phyloP scores from a whole-genome alignment of 148 eudicot species.

The Spergularia bocconei region DNA sequence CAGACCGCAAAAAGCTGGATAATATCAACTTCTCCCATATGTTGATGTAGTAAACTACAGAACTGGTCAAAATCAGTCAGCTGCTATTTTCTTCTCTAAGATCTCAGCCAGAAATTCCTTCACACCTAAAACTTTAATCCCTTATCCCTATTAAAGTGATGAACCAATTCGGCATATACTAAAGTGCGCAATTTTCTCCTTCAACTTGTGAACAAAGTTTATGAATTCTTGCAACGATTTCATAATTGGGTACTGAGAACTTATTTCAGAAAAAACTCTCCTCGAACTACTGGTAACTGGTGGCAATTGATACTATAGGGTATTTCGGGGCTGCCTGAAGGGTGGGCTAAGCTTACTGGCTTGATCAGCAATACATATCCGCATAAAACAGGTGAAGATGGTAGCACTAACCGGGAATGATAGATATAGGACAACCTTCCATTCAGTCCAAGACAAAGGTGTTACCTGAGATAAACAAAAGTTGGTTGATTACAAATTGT shows the following conservation, averaged over 20 bases:
- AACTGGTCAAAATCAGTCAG: no score
- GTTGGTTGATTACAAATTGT: conserved; percentile 1
- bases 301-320: neutral
- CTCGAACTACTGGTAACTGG: neutral
- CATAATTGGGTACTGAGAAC: neutral
- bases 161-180: neutral
- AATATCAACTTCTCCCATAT: no score
- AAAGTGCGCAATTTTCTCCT: neutral
- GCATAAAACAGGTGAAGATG: conserved; percentile 1
- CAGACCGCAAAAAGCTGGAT: no score
- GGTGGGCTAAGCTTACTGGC: neutral
- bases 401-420: conserved; percentile 85
- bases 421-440: conserved; percentile 83
- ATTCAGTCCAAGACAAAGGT: conserved; percentile 91
- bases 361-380: neutral
- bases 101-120: no score
- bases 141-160: neutral
- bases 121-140: no score
- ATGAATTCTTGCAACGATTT: neutral
- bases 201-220: neutral
- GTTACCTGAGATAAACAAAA: conserved; percentile 59
- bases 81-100: no score
- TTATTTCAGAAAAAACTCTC: neutral
- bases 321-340: neutral
- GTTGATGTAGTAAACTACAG: no score